phyloP scores from a whole-genome alignment of 805 yeast species.

The Cyberlindnera maclurae region DNA sequence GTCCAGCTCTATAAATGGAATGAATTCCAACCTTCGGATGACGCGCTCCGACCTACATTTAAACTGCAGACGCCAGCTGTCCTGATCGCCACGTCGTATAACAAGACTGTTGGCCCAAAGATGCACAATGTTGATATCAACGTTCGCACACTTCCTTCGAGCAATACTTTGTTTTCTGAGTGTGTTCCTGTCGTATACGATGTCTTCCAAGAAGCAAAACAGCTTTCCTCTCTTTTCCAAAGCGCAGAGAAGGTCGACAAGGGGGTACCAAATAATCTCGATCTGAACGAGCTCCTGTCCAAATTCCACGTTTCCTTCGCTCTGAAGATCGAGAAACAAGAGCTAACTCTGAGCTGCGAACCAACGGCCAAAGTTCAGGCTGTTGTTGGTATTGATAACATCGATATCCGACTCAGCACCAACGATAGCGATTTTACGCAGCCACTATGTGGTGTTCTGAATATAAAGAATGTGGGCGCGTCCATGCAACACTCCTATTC shows the following conservation, averaged over 20 bases:
- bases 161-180: slow-evolving; percentile 59
- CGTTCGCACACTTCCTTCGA: slow-evolving; percentile 58
- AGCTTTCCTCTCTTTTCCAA: slow-evolving; percentile 34
- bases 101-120: slow-evolving; percentile 30
- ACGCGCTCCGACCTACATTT: slow-evolving; percentile 37
- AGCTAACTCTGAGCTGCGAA: slow-evolving; percentile 75
- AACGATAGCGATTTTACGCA: slow-evolving; percentile 34
- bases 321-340: slow-evolving; percentile 64
- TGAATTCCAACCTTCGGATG: slow-evolving; percentile 34
- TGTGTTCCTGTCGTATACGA: slow-evolving; percentile 76
- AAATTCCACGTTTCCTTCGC: slow-evolving; percentile 58
- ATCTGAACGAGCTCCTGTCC: slow-evolving; percentile 40
- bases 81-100: slow-evolving; percentile 47
- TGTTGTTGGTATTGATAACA: slow-evolving; percentile 62
- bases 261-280: slow-evolving; percentile 16
- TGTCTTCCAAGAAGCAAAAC: slow-evolving; percentile 42
- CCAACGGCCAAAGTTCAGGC: slow-evolving; percentile 94
- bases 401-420: slow-evolving; percentile 52
- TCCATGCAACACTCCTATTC: slow-evolving; percentile 88
- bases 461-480: slow-evolving; percentile 52
- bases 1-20: slow-evolving; percentile 34
- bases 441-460: slow-evolving; percentile 38
- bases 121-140: slow-evolving; percentile 45
- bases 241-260: slow-evolving; percentile 5
- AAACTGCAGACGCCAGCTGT: slow-evolving; percentile 73